Evolutionary conservation across 306 rosid species (phyloP).

Genomic region (Heteromeles arbutifolia): DNA sequence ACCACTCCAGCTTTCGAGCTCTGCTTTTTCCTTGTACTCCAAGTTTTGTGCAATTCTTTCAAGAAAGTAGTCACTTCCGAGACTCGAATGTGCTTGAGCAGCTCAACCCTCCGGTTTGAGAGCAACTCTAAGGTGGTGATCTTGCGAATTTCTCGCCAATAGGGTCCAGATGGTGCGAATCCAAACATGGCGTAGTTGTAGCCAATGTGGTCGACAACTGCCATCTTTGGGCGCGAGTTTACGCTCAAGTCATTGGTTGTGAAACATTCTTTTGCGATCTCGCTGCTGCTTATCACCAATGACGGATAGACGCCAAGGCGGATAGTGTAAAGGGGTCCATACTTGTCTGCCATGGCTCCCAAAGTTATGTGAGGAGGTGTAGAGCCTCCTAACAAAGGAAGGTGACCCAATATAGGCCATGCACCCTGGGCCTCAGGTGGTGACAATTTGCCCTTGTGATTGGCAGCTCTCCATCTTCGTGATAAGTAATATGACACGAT

Average conservation of each 20-base stretch:
- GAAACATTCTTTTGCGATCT: conserved; percentile 29
- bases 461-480: too few relatives aligned
- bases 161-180: conserved; percentile 6
- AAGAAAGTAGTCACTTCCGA: conserved; percentile 3
- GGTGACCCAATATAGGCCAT: conserved; percentile 27
- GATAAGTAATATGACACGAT: neutral
- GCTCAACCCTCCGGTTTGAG: conserved; percentile 6
- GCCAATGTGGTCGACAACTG: conserved; percentile 3
- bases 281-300: conserved; percentile 18
- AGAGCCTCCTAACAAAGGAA: neutral
- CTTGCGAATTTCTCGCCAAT: conserved; percentile 30
- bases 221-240: conserved; percentile 7
- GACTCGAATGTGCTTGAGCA: neutral
- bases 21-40: neutral
- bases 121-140: conserved; percentile 8
- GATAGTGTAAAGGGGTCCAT: conserved; percentile 15
- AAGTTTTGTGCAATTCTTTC: neutral
- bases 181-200: conserved; percentile 32
- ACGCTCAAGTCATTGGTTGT: conserved; percentile 15
- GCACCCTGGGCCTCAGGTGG: conserved; percentile 9
- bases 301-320: conserved; percentile 10
- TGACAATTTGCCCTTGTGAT: too few relatives aligned
- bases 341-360: conserved; percentile 27
- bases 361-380: conserved; percentile 13
- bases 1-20: neutral